Base-by-base conservation (phyloP, 768 basidiomycete species). In the Boletus pseudo-olivaceus region DNA sequence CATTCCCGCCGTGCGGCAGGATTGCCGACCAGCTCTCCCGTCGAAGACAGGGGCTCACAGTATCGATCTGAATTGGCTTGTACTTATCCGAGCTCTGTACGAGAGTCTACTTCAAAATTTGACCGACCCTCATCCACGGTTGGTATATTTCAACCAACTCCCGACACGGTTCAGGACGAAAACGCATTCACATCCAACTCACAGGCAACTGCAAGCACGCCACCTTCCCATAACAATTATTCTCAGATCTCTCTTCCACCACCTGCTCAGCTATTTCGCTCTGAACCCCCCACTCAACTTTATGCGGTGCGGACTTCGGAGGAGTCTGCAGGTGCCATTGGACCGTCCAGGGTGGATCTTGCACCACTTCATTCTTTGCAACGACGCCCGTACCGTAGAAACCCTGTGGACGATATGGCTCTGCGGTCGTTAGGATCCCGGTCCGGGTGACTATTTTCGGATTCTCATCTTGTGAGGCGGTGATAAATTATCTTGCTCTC, bases 391-490 rank as follows among this genome's bases (percentile, higher is more conserved):
- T 87, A 84, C 51, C 75, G 78, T 46, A 78, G 87, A 53, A 76
- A 84, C 51, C 82, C 82, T 26, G 61, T 75, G 29, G 87, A 89
- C 66, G 87, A 88, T 59, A 77, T 76, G 55, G 77, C 80, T 37
- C 65, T 89, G 61, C 75, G 85, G 37, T 66, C 78, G 49, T 71
- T 84, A 42, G 67, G 70, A 37, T 69, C 73, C 45, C 71, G 69
- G 46, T 64, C 71, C 34, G 71, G 66, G 67, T 72, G 71, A 70
- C 68, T 69, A 68, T 66, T 70, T 55, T 56, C 53, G 50, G 54
- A 38, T 54, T 55, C 40, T 48, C 27, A 55, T 52, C 40, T 42
- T 35, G 23, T 61, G 29, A 56, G 59, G 32, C 61, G 54, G 57
- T 66, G 58, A 68, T 59, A 54, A 63, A 63, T 51, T 30, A 56